A percentile compares a stretch with the other conserved stretches of the same genome.
phyloP scores from a whole-genome alignment of 352 stramenopile species.

The Phytophthora idaei region DNA sequence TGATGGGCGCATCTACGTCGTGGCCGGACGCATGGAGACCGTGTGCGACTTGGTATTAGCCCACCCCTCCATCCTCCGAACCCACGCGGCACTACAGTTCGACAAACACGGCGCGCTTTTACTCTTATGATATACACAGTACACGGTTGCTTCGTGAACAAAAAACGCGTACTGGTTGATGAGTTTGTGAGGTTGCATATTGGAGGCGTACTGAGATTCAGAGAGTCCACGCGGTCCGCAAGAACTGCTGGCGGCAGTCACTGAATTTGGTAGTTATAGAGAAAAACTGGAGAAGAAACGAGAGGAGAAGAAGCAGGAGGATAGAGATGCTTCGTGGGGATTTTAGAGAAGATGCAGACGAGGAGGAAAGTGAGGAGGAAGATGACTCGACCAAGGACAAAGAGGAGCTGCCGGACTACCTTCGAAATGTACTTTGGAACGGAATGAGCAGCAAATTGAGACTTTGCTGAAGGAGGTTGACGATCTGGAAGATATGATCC shows the following conservation, averaged over 20 bases:
- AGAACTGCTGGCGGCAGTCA: constrained; percentile 70
- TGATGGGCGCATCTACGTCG: constrained; percentile 43
- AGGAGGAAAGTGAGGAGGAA: constrained; percentile 47
- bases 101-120: constrained; percentile 70
- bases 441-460: constrained; percentile 70
- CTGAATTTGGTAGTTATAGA: constrained; percentile 44
- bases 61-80: constrained; percentile 77
- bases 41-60: constrained; percentile 73
- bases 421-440: constrained; percentile 65
- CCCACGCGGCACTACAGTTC: constrained; percentile 80
- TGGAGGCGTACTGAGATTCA: constrained; percentile 89
- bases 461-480: constrained; percentile 71
- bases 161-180: constrained; percentile 49
- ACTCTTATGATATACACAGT: constrained; percentile 73
- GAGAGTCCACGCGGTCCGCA: constrained; percentile 82
- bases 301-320: constrained; percentile 26
- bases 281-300: constrained; percentile 35
- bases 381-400: constrained; percentile 35
- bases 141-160: constrained; percentile 89
- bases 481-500: constrained; percentile 57
- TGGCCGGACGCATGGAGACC: constrained; percentile 62
- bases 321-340: constrained; percentile 68
- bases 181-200: constrained; percentile 74
- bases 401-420: constrained; percentile 69
- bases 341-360: constrained; percentile 86